Percentiles rank a stretch among this genome's conserved stretches.
Evolutionary conservation across 2,329 filamentous ascomycete genomes (phyloP).

Genomic region (Ciborinia camelliae): DNA sequence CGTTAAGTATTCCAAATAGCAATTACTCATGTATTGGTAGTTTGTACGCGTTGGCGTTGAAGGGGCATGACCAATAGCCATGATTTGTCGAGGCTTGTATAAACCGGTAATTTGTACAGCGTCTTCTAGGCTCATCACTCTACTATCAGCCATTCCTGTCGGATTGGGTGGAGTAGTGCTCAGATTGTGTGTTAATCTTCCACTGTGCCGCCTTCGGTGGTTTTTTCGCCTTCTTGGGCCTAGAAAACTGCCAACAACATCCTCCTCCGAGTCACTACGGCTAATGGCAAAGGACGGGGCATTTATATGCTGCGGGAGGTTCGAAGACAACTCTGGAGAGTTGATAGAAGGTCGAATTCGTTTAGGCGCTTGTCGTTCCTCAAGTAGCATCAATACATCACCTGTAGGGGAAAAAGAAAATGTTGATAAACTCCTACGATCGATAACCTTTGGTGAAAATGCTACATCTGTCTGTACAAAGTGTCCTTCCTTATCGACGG

Average conservation of each 20-base stretch:
- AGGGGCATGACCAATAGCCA: constrained; percentile 58
- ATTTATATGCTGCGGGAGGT: constrained; percentile 43
- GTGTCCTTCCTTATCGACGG: constrained; percentile 57
- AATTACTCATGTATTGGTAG: constrained; percentile 54
- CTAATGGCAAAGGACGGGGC: constrained; percentile 53
- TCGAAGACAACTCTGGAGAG: constrained; percentile 31
- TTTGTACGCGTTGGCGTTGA: constrained; percentile 48
- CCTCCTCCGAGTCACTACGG: constrained; percentile 63
- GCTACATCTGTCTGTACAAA: constrained; percentile 65
- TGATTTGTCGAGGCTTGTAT: constrained; percentile 59
- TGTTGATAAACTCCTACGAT: constrained; percentile 58
- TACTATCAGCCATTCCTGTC: constrained; percentile 40
- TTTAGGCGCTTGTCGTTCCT: constrained; percentile 50
- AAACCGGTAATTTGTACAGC: constrained; percentile 55
- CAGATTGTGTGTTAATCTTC: constrained; percentile 44
- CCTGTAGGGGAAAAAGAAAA: constrained; percentile 59
- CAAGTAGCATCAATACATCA: constrained; percentile 59
- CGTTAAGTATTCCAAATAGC: constrained; percentile 53
- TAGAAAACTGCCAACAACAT: constrained; percentile 58
- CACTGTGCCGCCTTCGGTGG: constrained; percentile 45
- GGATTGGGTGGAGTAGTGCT: constrained; percentile 53
- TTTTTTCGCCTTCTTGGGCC: constrained; percentile 44
- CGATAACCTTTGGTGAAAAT: constrained; percentile 60
- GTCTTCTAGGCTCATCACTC: constrained; percentile 53
- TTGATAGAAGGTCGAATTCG: constrained; percentile 42